phyloP scores from a whole-genome alignment of 805 yeast species.

The Candida xiaguanensis region DNA sequence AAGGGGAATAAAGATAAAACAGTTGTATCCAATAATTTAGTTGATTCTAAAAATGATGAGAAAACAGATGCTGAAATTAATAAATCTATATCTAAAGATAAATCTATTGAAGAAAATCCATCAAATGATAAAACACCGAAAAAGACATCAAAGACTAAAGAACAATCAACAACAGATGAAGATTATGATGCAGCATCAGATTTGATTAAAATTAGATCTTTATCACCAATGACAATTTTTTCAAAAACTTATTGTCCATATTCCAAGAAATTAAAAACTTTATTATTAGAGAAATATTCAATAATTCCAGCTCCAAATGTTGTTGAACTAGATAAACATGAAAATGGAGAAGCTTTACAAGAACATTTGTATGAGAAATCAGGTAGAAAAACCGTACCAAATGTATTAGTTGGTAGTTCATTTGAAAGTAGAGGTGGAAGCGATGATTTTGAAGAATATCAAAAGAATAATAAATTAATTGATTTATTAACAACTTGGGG shows the following conservation, averaged over 20 bases:
- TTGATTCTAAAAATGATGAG: constrained; percentile 34
- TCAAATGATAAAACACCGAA: constrained; percentile 1
- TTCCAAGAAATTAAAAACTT: constrained; percentile 65
- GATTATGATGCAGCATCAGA: constrained; percentile 30
- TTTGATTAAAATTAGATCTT: constrained; percentile 50
- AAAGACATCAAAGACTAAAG: constrained; percentile 4
- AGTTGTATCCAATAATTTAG: constrained; percentile 18
- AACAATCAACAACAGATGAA: constrained; percentile 1
- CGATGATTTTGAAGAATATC: constrained; percentile 71
- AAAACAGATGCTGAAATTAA: constrained; percentile 39
- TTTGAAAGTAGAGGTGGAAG: constrained; percentile 74
- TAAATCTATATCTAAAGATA: constrained; percentile 27
- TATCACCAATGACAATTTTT: constrained; percentile 65
- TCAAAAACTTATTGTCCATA: constrained; percentile 66
- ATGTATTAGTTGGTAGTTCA: constrained; percentile 67
- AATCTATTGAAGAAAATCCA: constrained; percentile 3
- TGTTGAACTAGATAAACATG: constrained; percentile 81
- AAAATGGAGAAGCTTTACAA: constrained; percentile 73
- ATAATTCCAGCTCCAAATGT: constrained; percentile 69
- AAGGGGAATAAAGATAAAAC: neutral
- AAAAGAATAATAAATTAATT: constrained; percentile 52
- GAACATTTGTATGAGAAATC: constrained; percentile 62
- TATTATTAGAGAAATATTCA: constrained; percentile 59
- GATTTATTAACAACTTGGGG: constrained; percentile 61
- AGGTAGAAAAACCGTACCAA: constrained; percentile 88